Conservation (phyloP, 2,329 filamentous ascomycete species). For the Neonectria faginata region DNA sequence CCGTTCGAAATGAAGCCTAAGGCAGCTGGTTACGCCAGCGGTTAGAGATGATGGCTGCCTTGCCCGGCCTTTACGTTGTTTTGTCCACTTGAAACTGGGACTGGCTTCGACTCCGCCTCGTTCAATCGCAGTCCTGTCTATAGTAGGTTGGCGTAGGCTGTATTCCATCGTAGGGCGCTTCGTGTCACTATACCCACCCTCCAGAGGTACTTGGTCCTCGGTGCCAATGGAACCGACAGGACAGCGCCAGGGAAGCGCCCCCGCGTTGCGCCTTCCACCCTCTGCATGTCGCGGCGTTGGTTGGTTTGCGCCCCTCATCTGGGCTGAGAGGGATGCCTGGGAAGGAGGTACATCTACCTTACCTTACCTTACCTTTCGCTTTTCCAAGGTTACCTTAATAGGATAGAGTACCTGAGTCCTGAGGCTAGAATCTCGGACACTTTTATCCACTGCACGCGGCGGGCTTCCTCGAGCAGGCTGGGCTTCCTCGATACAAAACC, state of each 20-base stretch:
- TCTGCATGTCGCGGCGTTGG: background rate
- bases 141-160: background rate
- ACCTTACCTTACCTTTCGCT: background rate
- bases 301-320: no score
- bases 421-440: constrained; percentile 12
- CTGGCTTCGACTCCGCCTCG: background rate
- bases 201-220: no score
- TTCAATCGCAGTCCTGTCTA: background rate
- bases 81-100: background rate
- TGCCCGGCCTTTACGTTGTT: background rate
- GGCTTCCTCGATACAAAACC: constrained; percentile 3
- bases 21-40: background rate
- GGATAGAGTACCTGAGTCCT: background rate
- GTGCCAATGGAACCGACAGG: no score
- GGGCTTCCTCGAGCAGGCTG: constrained; percentile 7
- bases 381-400: background rate
- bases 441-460: background rate
- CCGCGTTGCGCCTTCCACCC: constrained; percentile 1
- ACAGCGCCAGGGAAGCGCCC: background rate
- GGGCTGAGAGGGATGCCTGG: background rate
- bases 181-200: background rate
- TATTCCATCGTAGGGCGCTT: background rate
- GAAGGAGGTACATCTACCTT: background rate
- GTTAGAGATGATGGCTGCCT: background rate
- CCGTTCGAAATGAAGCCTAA: no score